Conservation (phyloP, 1,284 basidiomycete species). For the Cryptococcus wingfieldii region DNA sequence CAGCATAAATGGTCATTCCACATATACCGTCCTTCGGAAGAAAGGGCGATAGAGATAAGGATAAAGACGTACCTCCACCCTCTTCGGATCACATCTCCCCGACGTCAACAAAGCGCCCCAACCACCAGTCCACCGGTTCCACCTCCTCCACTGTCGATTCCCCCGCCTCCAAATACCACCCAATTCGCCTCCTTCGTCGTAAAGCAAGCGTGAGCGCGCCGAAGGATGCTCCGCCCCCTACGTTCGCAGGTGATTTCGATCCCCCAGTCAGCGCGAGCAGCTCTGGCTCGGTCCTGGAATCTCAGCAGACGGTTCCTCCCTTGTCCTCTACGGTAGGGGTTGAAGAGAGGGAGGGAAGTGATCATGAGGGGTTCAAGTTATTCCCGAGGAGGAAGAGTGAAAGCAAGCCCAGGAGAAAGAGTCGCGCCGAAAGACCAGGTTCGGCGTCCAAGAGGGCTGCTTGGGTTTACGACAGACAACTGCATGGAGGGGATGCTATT, state of each 20-base stretch:
- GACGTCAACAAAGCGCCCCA: background rate
- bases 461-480: conserved; percentile 9
- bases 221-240: background rate
- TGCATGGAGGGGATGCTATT: background rate
- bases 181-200: conserved; percentile 21
- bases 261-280: conserved; percentile 7
- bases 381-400: conserved; percentile 6
- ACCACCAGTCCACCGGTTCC: background rate
- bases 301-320: background rate
- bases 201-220: conserved; percentile 14
- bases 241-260: background rate
- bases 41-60: conserved; percentile 11
- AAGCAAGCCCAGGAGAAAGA: conserved; percentile 1
- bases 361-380: conserved; percentile 3
- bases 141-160: conserved; percentile 4
- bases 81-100: background rate
- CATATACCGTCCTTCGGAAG: background rate
- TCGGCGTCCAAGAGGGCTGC: conserved; percentile 9
- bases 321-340: background rate
- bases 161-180: conserved; percentile 19
- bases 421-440: background rate
- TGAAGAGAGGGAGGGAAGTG: background rate
- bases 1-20: background rate
- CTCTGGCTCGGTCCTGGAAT: conserved; percentile 3
- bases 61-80: conserved; percentile 1